Conservation (phyloP, 805 yeast genomes). For the Tetrapisispora pingtungensis region DNA sequence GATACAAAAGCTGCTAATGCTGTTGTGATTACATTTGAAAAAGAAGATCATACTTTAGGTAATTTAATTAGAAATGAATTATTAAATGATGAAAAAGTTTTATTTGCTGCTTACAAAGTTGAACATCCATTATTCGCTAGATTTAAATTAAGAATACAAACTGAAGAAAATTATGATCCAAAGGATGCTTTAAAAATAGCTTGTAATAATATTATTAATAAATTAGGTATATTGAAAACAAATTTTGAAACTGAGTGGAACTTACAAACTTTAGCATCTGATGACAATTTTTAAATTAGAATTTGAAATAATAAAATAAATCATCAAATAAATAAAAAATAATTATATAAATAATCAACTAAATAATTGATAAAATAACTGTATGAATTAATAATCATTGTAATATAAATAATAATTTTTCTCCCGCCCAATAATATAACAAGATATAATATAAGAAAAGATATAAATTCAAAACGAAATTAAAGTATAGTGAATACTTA, state of each 20-base stretch:
- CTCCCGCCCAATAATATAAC: too few species aligned
- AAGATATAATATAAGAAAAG: too few species aligned
- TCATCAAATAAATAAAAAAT: not conserved
- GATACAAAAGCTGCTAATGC: constrained; percentile 95
- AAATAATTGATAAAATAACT: too few species aligned
- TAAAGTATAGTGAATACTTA: too few species aligned
- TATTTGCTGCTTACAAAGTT: constrained; percentile 94
- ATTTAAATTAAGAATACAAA: constrained; percentile 87
- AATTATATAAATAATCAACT: not conserved
- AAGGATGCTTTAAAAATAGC: constrained; percentile 85
- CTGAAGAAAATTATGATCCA: constrained; percentile 91
- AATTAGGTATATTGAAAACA: constrained; percentile 60
- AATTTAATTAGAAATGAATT: constrained; percentile 81
- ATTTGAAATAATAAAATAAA: too few species aligned
- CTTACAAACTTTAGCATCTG: constrained; percentile 61
- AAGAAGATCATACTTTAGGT: constrained; percentile 96
- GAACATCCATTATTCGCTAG: constrained; percentile 97
- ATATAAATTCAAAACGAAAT: too few species aligned
- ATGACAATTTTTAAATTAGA: constrained; percentile 24
- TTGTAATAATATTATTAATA: constrained; percentile 71
- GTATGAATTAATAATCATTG: not conserved
- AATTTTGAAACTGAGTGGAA: constrained; percentile 92
- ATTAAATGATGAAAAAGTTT: constrained; percentile 74
- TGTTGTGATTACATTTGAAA: constrained; percentile 81
- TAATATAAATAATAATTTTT: not conserved